Conservation (phyloP, 495 filamentous ascomycete genomes). For the Hypoxylon lenormandii region DNA sequence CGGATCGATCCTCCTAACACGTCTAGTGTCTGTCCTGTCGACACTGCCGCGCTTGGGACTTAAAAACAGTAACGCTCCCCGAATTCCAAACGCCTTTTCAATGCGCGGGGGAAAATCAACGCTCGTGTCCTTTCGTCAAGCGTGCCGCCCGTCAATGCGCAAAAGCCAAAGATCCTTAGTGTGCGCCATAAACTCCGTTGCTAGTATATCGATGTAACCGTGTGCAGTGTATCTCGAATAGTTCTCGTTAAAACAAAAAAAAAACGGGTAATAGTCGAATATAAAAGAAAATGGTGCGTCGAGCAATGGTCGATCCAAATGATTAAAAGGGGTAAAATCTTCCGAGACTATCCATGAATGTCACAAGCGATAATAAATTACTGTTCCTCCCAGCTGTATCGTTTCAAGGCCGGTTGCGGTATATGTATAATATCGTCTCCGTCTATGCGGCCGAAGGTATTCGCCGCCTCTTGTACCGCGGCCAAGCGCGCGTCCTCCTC, state of each 20-base stretch:
- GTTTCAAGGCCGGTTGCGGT: slow-evolving; percentile 62
- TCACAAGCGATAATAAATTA: slow-evolving; percentile 20
- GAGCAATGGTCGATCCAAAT: slow-evolving; percentile 27
- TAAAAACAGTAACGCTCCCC: slow-evolving; percentile 4
- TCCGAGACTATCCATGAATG: background rate
- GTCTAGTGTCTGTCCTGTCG: background rate
- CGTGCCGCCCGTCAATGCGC: slow-evolving; percentile 18
- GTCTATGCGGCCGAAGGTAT: slow-evolving; percentile 41
- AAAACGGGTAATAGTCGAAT: slow-evolving; percentile 2
- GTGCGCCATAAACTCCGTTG: slow-evolving; percentile 43
- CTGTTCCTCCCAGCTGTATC: slow-evolving; percentile 66
- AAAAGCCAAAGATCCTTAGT: slow-evolving; percentile 26
- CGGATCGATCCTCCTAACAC: background rate
- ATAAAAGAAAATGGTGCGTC: slow-evolving; percentile 35
- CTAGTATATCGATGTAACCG: slow-evolving; percentile 34
- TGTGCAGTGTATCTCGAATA: background rate
- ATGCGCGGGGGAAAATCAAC: slow-evolving; percentile 15
- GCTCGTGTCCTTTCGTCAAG: slow-evolving; percentile 19
- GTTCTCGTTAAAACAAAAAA: slow-evolving; percentile 9
- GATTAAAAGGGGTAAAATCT: slow-evolving; percentile 19
- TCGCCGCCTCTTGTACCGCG: slow-evolving; percentile 38
- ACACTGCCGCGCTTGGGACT: background rate
- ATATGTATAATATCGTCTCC: slow-evolving; percentile 64
- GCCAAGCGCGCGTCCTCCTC: slow-evolving; percentile 61
- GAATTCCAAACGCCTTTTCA: slow-evolving; percentile 33